phyloP scores from a whole-genome alignment of 495 filamentous ascomycete species.

The Lichenothelia convexa region DNA sequence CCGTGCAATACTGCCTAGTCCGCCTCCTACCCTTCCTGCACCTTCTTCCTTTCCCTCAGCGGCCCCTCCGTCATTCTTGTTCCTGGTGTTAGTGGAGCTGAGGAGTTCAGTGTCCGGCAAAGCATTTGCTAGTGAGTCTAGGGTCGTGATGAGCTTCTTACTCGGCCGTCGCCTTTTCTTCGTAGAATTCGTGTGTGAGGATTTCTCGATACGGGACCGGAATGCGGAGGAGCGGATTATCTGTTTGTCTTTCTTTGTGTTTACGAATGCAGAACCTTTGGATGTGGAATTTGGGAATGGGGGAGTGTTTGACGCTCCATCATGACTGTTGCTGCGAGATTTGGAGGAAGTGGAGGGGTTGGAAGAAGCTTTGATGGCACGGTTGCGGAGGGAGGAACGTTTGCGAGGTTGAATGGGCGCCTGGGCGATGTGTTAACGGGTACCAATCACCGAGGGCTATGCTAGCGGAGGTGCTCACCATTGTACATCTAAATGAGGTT shows the following conservation, averaged over 20 bases:
- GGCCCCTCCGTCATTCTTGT: conserved; percentile 19
- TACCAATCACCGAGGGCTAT: too few relatives aligned
- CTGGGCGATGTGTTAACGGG: too few relatives aligned
- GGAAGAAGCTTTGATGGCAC: too few relatives aligned
- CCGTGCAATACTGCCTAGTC: background rate
- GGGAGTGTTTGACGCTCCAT: too few relatives aligned
- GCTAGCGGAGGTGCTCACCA: too few relatives aligned
- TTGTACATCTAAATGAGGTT: too few relatives aligned
- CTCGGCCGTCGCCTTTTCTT: conserved; percentile 45
- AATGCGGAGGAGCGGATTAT: conserved; percentile 58
- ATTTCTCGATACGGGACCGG: conserved; percentile 54
- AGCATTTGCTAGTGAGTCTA: conserved; percentile 61
- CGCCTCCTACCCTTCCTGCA: conserved; percentile 3
- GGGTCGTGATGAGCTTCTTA: conserved; percentile 60
- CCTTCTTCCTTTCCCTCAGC: conserved; percentile 21
- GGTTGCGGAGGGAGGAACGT: too few relatives aligned
- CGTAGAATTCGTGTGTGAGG: conserved; percentile 24
- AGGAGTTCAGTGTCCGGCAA: conserved; percentile 46
- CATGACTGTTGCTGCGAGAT: too few relatives aligned
- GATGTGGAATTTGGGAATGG: too few relatives aligned
- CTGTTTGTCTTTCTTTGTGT: conserved; percentile 59
- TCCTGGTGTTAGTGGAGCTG: too few relatives aligned
- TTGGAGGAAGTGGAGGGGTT: too few relatives aligned
- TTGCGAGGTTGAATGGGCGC: too few relatives aligned
- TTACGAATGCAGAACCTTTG: conserved; percentile 7